Conservation (phyloP, 441 rosid genomes). For the Caryocar brasiliense region DNA sequence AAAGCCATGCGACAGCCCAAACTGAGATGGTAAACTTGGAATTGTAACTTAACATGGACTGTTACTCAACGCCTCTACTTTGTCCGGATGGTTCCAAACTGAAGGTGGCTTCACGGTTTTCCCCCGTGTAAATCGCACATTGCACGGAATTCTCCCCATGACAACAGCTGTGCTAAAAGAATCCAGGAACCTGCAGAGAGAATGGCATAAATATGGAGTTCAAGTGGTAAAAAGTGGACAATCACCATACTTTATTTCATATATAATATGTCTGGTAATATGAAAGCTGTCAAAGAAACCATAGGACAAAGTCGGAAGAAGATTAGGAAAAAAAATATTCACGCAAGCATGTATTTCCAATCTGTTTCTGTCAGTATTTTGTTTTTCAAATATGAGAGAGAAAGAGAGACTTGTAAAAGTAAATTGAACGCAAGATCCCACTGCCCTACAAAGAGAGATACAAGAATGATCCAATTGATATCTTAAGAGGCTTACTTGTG, state of each 20-base stretch:
- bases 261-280: too few species aligned
- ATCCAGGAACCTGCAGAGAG: background rate
- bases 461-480: conserved; percentile 3
- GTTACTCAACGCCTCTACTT: background rate
- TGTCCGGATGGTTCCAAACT: background rate
- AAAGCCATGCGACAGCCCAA: too few species aligned
- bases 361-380: too few species aligned
- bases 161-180: background rate
- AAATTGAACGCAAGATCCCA: too few species aligned
- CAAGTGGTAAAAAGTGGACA: background rate
- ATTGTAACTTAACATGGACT: background rate
- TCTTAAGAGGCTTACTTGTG: conserved; percentile 17
- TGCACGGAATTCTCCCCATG: background rate
- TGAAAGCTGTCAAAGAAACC: too few species aligned
- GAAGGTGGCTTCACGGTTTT: background rate
- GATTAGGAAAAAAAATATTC: too few species aligned
- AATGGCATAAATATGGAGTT: background rate
- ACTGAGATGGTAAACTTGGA: background rate
- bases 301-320: too few species aligned
- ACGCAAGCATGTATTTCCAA: too few species aligned
- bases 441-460: background rate
- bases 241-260: too few species aligned
- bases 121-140: background rate
- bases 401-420: too few species aligned
- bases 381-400: too few species aligned